Evolutionary conservation across 2,329 filamentous ascomycete genomes (phyloP).

Genomic region (Graphiopsis chlorocephala): DNA sequence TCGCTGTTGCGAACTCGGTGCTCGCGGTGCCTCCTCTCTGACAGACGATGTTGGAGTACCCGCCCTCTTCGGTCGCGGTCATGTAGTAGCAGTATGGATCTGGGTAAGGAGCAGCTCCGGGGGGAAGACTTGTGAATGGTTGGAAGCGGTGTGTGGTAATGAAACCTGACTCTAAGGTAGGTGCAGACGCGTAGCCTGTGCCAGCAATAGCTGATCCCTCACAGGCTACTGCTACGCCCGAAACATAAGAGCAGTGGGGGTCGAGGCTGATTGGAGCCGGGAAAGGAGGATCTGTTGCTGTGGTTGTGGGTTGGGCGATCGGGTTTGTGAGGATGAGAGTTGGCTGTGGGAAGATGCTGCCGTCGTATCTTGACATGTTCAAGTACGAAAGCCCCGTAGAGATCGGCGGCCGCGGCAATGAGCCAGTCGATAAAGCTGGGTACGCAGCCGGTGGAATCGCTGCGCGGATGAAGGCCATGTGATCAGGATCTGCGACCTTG

Average conservation of each 20-base stretch:
- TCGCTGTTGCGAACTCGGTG: too few relatives aligned
- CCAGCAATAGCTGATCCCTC: not conserved
- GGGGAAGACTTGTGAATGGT: too few relatives aligned
- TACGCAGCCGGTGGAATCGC: not conserved
- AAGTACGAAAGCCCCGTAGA: not conserved
- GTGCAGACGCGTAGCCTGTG: not conserved
- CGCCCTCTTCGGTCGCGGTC: too few relatives aligned
- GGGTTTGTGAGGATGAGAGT: not conserved
- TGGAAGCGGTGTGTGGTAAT: too few relatives aligned
- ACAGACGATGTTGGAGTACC: too few relatives aligned
- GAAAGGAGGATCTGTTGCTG: not conserved
- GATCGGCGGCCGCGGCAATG: not conserved
- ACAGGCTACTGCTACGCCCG: not conserved
- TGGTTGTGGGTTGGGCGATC: not conserved
- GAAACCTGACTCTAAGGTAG: not conserved
- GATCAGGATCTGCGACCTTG: slow-evolving; percentile 1
- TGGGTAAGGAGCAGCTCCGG: too few relatives aligned
- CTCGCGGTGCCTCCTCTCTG: too few relatives aligned
- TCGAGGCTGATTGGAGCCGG: not conserved
- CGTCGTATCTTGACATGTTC: slow-evolving; percentile 5
- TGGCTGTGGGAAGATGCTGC: not conserved
- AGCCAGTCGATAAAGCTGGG: not conserved
- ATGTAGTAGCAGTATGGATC: too few relatives aligned
- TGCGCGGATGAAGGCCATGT: slow-evolving; percentile 11
- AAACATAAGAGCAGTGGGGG: not conserved